A percentile compares a stretch with the other conserved stretches of the same genome.
Conservation (phyloP, 2,329 filamentous ascomycete genomes). For the Phoma sp. region DNA sequence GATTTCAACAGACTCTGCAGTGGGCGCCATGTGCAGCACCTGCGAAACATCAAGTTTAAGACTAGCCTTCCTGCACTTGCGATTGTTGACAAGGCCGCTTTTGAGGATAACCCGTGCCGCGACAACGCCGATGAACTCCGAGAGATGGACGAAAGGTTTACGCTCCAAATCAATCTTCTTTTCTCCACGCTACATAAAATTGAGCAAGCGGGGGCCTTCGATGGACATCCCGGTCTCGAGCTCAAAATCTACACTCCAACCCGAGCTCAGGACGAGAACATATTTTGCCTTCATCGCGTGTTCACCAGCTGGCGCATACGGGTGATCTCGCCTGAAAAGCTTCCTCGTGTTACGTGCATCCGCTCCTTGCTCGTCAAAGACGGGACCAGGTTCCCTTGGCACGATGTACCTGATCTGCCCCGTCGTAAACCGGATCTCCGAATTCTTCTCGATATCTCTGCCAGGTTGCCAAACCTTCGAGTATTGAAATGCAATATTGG, state of each 20-base stretch:
- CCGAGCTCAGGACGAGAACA: background rate
- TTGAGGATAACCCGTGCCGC: constrained; percentile 9
- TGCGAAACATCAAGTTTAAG: constrained; percentile 13
- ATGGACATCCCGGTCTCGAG: background rate
- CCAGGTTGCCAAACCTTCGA: constrained; percentile 14
- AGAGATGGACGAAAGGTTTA: constrained; percentile 19
- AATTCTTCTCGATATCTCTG: constrained; percentile 19
- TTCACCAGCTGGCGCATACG: constrained; percentile 22
- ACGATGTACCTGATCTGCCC: background rate
- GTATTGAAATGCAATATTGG: constrained; percentile 3
- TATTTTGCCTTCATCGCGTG: constrained; percentile 1
- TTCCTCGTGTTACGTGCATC: constrained; percentile 18
- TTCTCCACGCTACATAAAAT: constrained; percentile 11
- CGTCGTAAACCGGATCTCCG: constrained; percentile 23
- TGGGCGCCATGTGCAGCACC: constrained; percentile 14
- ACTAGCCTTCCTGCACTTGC: constrained; percentile 6
- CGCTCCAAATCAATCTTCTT: constrained; percentile 14
- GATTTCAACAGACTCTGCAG: constrained; percentile 19
- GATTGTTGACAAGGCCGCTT: background rate
- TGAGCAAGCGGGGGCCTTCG: background rate
- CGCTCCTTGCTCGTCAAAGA: constrained; percentile 6
- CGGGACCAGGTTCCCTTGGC: constrained; percentile 3
- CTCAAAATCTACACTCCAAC: constrained; percentile 17
- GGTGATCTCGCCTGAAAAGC: constrained; percentile 17
- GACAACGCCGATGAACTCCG: constrained; percentile 14